Conservation (phyloP, 139 green algal species). For the Pleodorina starrii region DNA sequence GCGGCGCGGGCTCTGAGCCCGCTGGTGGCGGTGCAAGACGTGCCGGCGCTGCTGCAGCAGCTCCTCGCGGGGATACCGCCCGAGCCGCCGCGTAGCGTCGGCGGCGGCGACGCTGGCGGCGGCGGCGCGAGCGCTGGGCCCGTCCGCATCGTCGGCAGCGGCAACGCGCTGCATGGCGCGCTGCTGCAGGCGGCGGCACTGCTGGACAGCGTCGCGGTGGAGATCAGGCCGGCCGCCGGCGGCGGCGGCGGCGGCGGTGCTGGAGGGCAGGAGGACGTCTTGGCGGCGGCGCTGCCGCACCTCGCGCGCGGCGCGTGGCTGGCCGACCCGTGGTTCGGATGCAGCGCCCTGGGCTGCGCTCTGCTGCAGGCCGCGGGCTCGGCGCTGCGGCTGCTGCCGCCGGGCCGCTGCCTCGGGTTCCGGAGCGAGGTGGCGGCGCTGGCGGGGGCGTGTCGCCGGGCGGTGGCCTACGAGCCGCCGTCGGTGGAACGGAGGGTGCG, state of each 20-base stretch:
- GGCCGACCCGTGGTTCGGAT: slow-evolving; percentile 20
- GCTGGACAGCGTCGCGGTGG: slow-evolving; percentile 45
- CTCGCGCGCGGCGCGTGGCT: slow-evolving; percentile 49
- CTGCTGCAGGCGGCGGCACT: slow-evolving; percentile 76
- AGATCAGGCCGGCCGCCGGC: background rate
- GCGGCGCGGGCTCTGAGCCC: slow-evolving; percentile 78
- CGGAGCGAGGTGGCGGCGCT: background rate
- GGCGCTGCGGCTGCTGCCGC: slow-evolving; percentile 36
- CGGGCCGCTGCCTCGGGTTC: slow-evolving; percentile 13
- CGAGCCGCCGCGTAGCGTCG: too few species aligned
- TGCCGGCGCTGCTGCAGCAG: slow-evolving; percentile 48
- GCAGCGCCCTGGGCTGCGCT: slow-evolving; percentile 1
- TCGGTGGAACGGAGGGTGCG: background rate
- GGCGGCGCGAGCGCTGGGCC: background rate
- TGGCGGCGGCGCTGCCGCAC: background rate
- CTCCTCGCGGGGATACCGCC: slow-evolving; percentile 44
- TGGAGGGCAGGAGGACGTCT: too few species aligned
- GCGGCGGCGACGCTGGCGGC: slow-evolving; percentile 14
- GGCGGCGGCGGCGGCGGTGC: background rate
- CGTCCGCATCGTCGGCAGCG: background rate
- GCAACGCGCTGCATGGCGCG: slow-evolving; percentile 71
- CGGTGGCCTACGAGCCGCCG: slow-evolving; percentile 2
- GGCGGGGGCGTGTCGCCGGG: background rate
- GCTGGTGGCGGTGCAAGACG: slow-evolving; percentile 69
- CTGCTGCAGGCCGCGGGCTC: slow-evolving; percentile 12